These are phyloP conservation scores for Tulasnella sp. DNA, from an alignment of 768 basidiomycete species.

Conservation along the genomic window DNA sequence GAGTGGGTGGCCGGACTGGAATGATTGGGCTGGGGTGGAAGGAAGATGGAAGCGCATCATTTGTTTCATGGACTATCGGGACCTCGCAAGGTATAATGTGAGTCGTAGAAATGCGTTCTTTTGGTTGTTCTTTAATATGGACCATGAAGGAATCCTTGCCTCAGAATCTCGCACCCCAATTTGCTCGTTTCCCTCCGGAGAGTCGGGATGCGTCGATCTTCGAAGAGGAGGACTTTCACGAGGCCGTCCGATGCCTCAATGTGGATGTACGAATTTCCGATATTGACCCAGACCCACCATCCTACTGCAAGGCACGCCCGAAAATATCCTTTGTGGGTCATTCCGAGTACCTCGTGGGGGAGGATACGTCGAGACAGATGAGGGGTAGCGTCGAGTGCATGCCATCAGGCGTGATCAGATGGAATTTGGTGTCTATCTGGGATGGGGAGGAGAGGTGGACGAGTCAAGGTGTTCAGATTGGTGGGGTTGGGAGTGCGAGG, in stretches of 20 bases:
- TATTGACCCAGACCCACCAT: constrained; percentile 22
- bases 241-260: constrained; percentile 55
- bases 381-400: constrained; percentile 6
- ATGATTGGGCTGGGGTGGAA: constrained; percentile 59
- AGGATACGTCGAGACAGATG: constrained; percentile 7
- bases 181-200: constrained; percentile 12
- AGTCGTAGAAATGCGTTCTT: constrained; percentile 19
- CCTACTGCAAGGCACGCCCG: constrained; percentile 9
- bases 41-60: constrained; percentile 67
- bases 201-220: constrained; percentile 37
- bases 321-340: constrained; percentile 18
- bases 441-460: constrained; percentile 16
- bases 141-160: neutral
- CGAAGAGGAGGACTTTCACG: constrained; percentile 44
- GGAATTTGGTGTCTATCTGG: constrained; percentile 15
- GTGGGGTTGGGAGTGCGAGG: constrained; percentile 50
- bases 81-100: constrained; percentile 19
- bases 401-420: constrained; percentile 1
- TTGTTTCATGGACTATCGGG: constrained; percentile 67
- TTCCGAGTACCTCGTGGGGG: neutral
- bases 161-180: neutral
- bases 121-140: constrained; percentile 30
- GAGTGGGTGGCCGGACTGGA: constrained; percentile 10
- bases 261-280: constrained; percentile 39
- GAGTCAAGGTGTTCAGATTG: constrained; percentile 34